Evolutionary conservation across 1,284 basidiomycete species (phyloP), one percentile per base, ranked within the genome.

Genomic region (Ustilago xerochloae): DNA sequence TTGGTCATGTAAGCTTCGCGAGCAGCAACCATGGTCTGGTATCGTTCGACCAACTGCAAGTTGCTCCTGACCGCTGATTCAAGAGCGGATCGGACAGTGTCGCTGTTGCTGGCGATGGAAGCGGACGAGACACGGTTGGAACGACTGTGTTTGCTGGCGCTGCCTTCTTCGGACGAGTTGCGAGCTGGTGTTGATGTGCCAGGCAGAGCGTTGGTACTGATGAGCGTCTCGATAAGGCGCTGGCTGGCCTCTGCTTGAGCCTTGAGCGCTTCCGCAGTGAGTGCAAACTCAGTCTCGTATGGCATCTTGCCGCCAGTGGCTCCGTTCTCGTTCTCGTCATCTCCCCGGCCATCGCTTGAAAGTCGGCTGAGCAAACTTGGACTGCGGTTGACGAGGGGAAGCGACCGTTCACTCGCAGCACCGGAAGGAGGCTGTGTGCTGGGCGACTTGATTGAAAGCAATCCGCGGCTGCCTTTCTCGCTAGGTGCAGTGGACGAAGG

Each of bases 1-100:
- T 67, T 84, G 18, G 63, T 62, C 57, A 84, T 79, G 89, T 91
- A 97, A 45, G 89, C 88, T 78, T 97, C 95, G n/a, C 96, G 88
- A 55, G 92, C 90, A 48, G 87, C 87, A 1, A 89, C 87, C 90
- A 95, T 94, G 35, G 87, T 84, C 6, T 90, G 86, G 78, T 92
- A 94, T 63, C 92, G 90, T 47, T 86, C 86, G 18, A 93, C 84
- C 81, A 93, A 88, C 1, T 84, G 85, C 51, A 58, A 22, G 38
- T 62, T 74, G 60, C 58, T 71, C 12, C 41, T 50, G 18, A 69
- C 53, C 20, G 64, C 63, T 30, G 62, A 33, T 4, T 67, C 60
- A 52, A 61, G 49, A 26, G 70, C 54, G 20, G 74, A 71, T 47
- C 60, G 59, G 26, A 65, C 41, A 0, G 81, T 63, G 20, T 68